Base-by-base conservation (phyloP, 352 stramenopile genomes). In the Blastocystis sp. region DNA sequence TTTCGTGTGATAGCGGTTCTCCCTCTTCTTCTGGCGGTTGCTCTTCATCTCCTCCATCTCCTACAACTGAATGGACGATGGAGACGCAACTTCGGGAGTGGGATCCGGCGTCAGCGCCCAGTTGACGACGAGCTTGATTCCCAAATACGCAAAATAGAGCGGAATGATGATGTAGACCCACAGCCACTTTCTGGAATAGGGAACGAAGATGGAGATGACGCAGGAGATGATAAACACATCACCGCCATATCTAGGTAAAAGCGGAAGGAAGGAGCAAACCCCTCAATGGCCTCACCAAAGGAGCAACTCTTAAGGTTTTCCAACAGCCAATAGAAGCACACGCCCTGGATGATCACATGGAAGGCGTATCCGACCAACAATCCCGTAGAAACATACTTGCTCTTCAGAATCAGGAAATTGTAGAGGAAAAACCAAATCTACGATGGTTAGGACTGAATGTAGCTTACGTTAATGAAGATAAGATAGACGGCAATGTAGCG, bases 111-210 rank as follows among this genome's bases (percentile, higher is more conserved):
- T 84, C 21, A 84, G 69, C 48, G 65, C 74, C 74, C 74, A 84
- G 61, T 84, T 62, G 2, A 84, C 48, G 40, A 84, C 10, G 40
- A 66, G 45, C 7, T 59, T 53, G 65, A 84, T 84, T 56, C 48
- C 74, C 21, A 66, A 28, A 52, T 84, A 84, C 3, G 21, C 59
- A 19, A 84, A 62, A 45, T 84, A 84, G 2, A 84, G 48, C 1
- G 74, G 74, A 67, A 84, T 84, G 52, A 84, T 11, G n/a, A 84
- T 84, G 59, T 84, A 84, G 1, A 69, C 59, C 74, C 74, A 84
- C 74, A 84, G 64, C 74, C 74, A 84, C 59, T 84, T 84, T 7
- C 74, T 10, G 45, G 74, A 84, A 28, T 60, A 84, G 19, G 74
- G 34, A 56, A 84, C 11, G 48, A 84, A 67, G 2, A 84, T n/a